These are phyloP conservation scores for Cantharellus cinnabarinus DNA, from an alignment of 768 basidiomycete genomes.

Conservation along the genomic window DNA sequence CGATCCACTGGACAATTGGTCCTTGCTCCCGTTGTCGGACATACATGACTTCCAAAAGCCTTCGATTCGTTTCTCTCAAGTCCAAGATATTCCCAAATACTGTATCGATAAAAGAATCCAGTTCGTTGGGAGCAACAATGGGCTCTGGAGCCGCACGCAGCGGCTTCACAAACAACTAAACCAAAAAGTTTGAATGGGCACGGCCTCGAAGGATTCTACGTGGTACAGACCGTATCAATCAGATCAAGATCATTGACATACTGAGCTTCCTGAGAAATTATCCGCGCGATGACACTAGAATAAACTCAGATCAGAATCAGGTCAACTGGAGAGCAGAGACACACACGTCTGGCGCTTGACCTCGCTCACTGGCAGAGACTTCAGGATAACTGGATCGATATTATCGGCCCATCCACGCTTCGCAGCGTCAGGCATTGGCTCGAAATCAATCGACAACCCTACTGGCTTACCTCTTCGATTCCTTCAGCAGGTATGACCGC, in stretches of 20 bases:
- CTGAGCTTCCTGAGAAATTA: slow-evolving; percentile 75
- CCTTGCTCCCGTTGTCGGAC: slow-evolving; percentile 22
- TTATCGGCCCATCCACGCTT: slow-evolving; percentile 31
- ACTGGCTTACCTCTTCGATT: not conserved
- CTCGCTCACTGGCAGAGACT: slow-evolving; percentile 51
- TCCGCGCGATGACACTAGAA: slow-evolving; percentile 55
- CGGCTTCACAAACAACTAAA: slow-evolving; percentile 19
- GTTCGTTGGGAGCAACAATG: slow-evolving; percentile 17
- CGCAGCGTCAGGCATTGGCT: not conserved
- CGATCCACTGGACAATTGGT: slow-evolving; percentile 21
- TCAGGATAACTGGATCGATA: slow-evolving; percentile 29
- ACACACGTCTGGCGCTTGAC: slow-evolving; percentile 56
- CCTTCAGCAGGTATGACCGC: not conserved
- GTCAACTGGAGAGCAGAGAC: not conserved
- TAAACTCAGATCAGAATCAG: not conserved
- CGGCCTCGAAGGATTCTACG: slow-evolving; percentile 9
- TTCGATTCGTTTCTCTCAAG: slow-evolving; percentile 17
- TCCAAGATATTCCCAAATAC: slow-evolving; percentile 24
- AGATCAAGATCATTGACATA: slow-evolving; percentile 75
- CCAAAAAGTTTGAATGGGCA: not conserved
- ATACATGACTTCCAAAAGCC: slow-evolving; percentile 21
- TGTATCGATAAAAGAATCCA: slow-evolving; percentile 22
- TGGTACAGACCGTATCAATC: slow-evolving; percentile 11
- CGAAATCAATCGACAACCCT: not conserved
- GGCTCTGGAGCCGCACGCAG: slow-evolving; percentile 19